Percentiles rank a stretch among this genome's conserved stretches.
These are phyloP conservation scores for Neurospora crassa DNA, from an alignment of 2,329 filamentous ascomycete genomes.

Conservation along the genomic window DNA sequence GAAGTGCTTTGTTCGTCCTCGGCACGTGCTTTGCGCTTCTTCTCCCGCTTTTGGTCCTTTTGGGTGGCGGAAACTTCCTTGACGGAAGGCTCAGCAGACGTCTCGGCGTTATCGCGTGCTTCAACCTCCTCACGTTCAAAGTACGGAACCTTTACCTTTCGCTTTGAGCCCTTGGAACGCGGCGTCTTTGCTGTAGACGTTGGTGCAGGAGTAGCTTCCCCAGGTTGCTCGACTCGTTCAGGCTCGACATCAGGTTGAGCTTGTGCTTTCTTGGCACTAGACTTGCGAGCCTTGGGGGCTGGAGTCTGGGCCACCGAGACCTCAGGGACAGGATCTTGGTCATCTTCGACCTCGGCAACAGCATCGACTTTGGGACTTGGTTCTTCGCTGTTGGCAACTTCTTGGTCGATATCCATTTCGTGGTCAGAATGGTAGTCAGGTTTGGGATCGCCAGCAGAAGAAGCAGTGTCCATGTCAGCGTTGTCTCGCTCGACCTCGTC, in stretches of 20 bases:
- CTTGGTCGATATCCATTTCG: neutral
- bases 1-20: neutral
- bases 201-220: neutral
- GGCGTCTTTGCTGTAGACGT: conserved; percentile 1
- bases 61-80: conserved; percentile 3
- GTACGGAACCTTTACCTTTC: conserved; percentile 9
- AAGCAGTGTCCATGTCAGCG: neutral
- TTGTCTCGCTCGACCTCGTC: neutral
- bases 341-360: neutral
- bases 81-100: conserved; percentile 6
- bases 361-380: neutral
- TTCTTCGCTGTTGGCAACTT: neutral
- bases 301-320: neutral
- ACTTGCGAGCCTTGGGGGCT: neutral
- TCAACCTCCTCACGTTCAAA: conserved; percentile 6
- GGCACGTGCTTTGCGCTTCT: neutral
- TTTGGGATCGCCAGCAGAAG: neutral
- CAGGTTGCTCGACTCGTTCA: neutral
- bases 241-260: neutral
- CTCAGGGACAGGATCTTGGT: neutral
- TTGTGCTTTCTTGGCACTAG: neutral
- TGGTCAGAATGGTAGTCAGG: neutral
- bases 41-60: neutral
- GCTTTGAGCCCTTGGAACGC: conserved; percentile 1
- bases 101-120: neutral